phyloP scores from a whole-genome alignment of 2,329 filamentous ascomycete genomes.

The Paecilomyces dactylethromorphus region DNA sequence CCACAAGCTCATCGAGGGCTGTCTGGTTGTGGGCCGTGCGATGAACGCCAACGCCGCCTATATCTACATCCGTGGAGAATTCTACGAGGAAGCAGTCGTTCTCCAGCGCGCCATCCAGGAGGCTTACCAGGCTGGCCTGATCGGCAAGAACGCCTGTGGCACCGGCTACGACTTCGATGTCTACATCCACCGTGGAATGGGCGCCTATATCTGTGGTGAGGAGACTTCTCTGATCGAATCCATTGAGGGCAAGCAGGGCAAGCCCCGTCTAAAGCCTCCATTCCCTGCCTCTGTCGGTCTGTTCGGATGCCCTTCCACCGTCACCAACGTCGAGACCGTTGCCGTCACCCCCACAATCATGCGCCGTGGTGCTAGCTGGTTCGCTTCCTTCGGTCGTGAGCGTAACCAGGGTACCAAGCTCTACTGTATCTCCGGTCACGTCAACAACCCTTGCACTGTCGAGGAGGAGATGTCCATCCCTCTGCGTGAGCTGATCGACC shows the following conservation, averaged over 20 bases:
- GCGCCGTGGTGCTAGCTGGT: constrained; percentile 87
- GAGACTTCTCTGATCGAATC: constrained; percentile 98
- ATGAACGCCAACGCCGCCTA: constrained; percentile 99
- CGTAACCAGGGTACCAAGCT: constrained; percentile 97
- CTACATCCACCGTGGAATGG: constrained; percentile 91
- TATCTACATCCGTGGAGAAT: constrained; percentile 99
- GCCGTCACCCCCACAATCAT: constrained; percentile 94
- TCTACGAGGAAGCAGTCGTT: constrained; percentile 89
- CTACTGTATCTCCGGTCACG: constrained; percentile 95
- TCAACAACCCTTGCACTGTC: constrained; percentile 97
- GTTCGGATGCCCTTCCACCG: constrained; percentile 95
- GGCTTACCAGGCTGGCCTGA: constrained; percentile 87
- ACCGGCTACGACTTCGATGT: constrained; percentile 98
- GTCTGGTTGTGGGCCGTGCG: constrained; percentile 86
- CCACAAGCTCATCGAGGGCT: constrained; percentile 97
- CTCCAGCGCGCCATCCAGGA: constrained; percentile 95
- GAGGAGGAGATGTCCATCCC: constrained; percentile 99
- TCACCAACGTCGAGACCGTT: constrained; percentile 96
- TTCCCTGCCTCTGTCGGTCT: constrained; percentile 97
- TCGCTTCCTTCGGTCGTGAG: constrained; percentile 87
- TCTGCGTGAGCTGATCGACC: constrained; percentile 90
- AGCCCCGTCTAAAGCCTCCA: constrained; percentile 95
- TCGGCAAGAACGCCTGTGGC: constrained; percentile 96
- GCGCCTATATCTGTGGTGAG: constrained; percentile 96
- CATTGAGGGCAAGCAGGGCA: constrained; percentile 95